These are phyloP conservation scores for Pleurotus platypus DNA, from an alignment of 768 basidiomycete genomes.

Conservation along the genomic window DNA sequence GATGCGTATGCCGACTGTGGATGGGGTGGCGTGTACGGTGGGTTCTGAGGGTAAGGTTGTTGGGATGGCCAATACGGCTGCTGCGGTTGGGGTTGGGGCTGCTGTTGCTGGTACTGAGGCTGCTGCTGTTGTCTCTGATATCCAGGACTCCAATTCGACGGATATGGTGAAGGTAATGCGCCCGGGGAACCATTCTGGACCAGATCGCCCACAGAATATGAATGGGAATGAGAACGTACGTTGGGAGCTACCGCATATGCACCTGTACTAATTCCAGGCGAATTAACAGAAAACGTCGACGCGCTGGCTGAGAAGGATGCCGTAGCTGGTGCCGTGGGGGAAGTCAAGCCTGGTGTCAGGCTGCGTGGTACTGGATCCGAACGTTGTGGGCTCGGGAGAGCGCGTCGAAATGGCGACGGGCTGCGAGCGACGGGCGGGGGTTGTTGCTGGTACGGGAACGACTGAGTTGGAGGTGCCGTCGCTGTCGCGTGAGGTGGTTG, in stretches of 20 bases:
- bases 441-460: neutral
- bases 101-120: constrained; percentile 9
- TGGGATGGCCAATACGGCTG: constrained; percentile 19
- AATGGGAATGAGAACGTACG: constrained; percentile 5
- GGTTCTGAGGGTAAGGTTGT: constrained; percentile 13
- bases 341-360: constrained; percentile 1
- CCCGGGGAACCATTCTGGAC: neutral
- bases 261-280: neutral
- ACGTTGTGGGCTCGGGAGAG: neutral
- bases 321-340: constrained; percentile 1
- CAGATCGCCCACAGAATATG: constrained; percentile 4
- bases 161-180: constrained; percentile 2
- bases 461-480: neutral
- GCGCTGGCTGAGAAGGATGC: neutral
- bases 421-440: neutral
- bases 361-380: constrained; percentile 3
- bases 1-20: neutral
- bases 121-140: constrained; percentile 17
- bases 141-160: neutral
- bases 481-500: neutral
- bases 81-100: constrained; percentile 15
- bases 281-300: neutral
- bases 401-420: constrained; percentile 3
- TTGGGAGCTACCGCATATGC: neutral
- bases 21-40: constrained; percentile 7